Conservation (phyloP, 2,329 filamentous ascomycete species). For the Colletotrichum sp. region DNA sequence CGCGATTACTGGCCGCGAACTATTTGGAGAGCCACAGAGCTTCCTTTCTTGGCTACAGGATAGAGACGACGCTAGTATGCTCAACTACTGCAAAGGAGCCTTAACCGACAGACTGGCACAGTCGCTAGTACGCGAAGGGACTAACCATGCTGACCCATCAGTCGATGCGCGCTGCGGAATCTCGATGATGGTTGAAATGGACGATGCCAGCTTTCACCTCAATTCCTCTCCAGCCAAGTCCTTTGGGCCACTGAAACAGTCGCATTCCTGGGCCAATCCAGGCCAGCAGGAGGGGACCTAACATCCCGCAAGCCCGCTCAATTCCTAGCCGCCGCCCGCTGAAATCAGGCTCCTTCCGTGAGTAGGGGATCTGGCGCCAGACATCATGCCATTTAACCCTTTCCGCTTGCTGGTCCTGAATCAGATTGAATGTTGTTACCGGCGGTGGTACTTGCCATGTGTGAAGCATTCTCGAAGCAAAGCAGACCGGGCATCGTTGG, state of each 20-base stretch:
- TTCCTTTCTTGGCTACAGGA: neutral
- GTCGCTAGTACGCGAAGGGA: neutral
- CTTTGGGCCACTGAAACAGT: neutral
- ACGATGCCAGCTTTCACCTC: neutral
- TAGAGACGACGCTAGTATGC: neutral
- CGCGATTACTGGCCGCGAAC: neutral
- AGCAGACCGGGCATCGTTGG: neutral
- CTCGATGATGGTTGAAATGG: constrained; percentile 1
- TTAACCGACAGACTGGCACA: constrained; percentile 5
- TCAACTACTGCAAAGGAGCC: neutral
- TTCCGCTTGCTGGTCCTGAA: neutral
- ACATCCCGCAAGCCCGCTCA: neutral
- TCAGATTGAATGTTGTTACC: neutral
- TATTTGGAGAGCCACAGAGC: neutral
- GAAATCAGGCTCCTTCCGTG: neutral
- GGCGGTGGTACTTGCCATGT: neutral
- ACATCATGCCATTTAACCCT: neutral
- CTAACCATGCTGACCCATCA: neutral
- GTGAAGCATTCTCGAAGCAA: neutral
- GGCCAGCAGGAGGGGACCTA: neutral
- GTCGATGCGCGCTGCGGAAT: neutral
- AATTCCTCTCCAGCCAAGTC: neutral
- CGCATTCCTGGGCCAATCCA: neutral
- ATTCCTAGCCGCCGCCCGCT: neutral
- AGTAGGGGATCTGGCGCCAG: neutral